A percentile compares a stretch with the other conserved stretches of the same genome.
Conservation (phyloP, 768 basidiomycete species). For the Suillus hirtellus region DNA sequence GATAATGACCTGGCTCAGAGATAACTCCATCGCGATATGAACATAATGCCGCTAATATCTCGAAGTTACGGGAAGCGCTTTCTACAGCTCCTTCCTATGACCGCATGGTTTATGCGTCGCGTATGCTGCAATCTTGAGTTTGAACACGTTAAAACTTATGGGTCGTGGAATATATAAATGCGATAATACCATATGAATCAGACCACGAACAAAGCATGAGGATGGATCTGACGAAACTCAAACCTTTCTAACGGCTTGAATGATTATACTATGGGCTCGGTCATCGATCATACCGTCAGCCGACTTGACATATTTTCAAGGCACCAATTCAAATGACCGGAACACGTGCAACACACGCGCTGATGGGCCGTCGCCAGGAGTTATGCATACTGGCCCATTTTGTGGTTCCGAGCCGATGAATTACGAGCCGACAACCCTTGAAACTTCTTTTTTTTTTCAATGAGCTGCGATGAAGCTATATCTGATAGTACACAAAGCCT, state of each 20-base stretch:
- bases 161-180: neutral
- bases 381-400: neutral
- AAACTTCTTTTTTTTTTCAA: neutral
- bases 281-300: neutral
- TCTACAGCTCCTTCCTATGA: neutral
- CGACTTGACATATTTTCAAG: conserved; percentile 4
- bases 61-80: conserved; percentile 2
- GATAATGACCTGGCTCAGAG: neutral
- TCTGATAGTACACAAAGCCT: neutral
- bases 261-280: conserved; percentile 4
- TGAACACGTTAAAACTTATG: neutral
- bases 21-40: conserved; percentile 3
- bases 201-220: neutral
- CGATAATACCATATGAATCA: neutral
- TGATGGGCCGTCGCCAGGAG: conserved; percentile 4
- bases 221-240: neutral
- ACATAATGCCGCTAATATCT: conserved; percentile 2
- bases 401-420: conserved; percentile 6
- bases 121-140: neutral
- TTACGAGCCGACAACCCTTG: neutral
- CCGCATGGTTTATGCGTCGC: neutral
- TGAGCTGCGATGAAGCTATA: neutral
- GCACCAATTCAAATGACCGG: conserved; percentile 10
- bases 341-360: conserved; percentile 7
- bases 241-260: neutral